Evolutionary conservation across 2,329 filamentous ascomycete genomes (phyloP), one percentile per base, ranked within the genome.

Genomic region (Parafenestella ontariensis): DNA sequence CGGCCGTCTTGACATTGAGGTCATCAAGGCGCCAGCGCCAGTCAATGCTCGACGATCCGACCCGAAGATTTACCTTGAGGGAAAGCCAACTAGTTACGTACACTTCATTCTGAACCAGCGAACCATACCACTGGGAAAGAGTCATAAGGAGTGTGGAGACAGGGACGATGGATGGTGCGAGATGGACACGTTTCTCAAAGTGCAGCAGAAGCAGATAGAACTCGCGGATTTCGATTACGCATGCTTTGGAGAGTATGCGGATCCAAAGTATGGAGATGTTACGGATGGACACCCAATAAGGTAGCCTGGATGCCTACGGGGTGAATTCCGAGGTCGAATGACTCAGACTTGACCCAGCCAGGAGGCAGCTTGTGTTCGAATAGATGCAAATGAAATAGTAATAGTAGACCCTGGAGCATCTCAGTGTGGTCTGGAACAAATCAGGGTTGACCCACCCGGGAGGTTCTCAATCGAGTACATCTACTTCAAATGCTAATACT

Each of bases 121-220:
- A 26, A 92, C 89, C 0, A 66, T 92, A 0, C 89, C 89, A 1
- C 77, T 92, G 0, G 87, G 89, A 6, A 74, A 74, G 54, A 91
- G 87, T 66, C 87, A 90, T 56, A 74, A 83, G 1, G 83, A 86
- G 54, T 92, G 90, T 64, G 88, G 84, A 1, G 69, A 81, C 10
- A 77, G 89, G 4, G 83, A 87, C 39, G 90, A 92, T 71, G 90
- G 89, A 0, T 92, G 90, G 89, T 92, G 90, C 69, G 89, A 92
- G 69, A 72, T 92, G 44, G 81, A 82, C 3, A 87, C 87, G 0
- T 92, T 92, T 65, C 66, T 92, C 39, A 72, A 83, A 56, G 78
- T 87, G 5, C 86, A 89, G 76, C 79, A 85, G 55, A 77, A 76
- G 56, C 87, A 87, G 80, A 72, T 85, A 31, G 79, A 77, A 17